A percentile compares a stretch with the other conserved stretches of the same genome.
These are phyloP conservation scores for Cutaneotrichosporon sp. DNA, from an alignment of 1,284 basidiomycete species.

Conservation along the genomic window DNA sequence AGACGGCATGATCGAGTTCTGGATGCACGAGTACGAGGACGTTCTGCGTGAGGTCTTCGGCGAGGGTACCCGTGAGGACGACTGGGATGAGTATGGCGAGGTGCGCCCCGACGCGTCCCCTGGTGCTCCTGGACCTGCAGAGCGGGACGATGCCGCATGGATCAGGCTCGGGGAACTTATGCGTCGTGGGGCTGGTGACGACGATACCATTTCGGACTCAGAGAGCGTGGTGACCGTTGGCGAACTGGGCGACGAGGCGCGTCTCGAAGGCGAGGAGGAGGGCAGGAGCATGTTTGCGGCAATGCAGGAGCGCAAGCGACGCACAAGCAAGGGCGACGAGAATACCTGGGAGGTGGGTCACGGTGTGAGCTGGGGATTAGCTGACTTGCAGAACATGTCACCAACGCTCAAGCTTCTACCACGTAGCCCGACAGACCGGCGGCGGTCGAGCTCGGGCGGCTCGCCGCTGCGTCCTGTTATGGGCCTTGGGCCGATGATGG, in stretches of 20 bases:
- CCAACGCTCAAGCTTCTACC: slow-evolving; percentile 85
- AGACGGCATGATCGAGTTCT: slow-evolving; percentile 53
- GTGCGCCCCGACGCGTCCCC: slow-evolving; percentile 5
- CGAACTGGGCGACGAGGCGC: slow-evolving; percentile 70
- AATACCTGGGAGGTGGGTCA: slow-evolving; percentile 86
- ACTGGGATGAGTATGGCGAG: slow-evolving; percentile 24
- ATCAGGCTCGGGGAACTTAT: slow-evolving; percentile 41
- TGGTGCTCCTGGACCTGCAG: slow-evolving; percentile 18
- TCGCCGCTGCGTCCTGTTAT: slow-evolving; percentile 73
- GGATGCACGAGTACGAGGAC: slow-evolving; percentile 55
- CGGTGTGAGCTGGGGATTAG: background rate
- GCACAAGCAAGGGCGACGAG: slow-evolving; percentile 50
- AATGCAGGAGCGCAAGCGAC: slow-evolving; percentile 50
- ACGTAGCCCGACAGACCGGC: slow-evolving; percentile 67
- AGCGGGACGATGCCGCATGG: slow-evolving; percentile 41
- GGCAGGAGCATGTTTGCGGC: slow-evolving; percentile 54
- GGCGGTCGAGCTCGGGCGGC: slow-evolving; percentile 64
- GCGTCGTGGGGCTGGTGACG: slow-evolving; percentile 19
- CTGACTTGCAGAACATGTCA: slow-evolving; percentile 71
- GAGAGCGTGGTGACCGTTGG: slow-evolving; percentile 84
- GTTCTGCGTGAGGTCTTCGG: slow-evolving; percentile 53
- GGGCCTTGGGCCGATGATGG: slow-evolving; percentile 56
- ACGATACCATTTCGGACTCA: slow-evolving; percentile 71
- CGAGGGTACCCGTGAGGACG: slow-evolving; percentile 25
- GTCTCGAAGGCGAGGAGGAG: slow-evolving; percentile 50